phyloP scores from a whole-genome alignment of 176 grass and related monocot species.

The Raddia distichophylla region DNA sequence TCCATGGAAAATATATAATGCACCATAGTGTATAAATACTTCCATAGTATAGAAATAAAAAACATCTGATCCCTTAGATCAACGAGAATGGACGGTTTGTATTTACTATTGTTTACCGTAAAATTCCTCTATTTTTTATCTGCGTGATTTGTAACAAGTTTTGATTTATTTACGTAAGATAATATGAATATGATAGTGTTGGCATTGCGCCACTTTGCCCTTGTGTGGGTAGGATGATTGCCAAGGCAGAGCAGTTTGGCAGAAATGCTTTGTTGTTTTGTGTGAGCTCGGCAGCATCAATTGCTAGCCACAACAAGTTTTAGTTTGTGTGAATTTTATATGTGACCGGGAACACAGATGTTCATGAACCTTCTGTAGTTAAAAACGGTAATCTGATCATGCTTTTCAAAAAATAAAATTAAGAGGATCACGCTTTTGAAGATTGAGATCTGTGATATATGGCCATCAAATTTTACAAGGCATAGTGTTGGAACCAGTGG shows the following conservation, averaged over 20 bases:
- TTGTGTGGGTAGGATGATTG: slow-evolving; percentile 24
- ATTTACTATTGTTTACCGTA: too few relatives aligned
- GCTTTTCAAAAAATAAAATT: too few relatives aligned
- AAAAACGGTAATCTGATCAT: neutral
- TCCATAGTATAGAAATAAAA: too few relatives aligned
- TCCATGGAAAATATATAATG: too few relatives aligned
- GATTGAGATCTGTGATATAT: neutral
- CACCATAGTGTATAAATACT: too few relatives aligned
- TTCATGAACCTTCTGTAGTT: neutral
- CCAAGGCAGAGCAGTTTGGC: slow-evolving; percentile 30
- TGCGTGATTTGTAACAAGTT: neutral
- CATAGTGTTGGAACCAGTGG: too few relatives aligned
- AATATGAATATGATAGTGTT: neutral
- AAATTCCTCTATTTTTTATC: neutral
- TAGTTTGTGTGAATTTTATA: neutral
- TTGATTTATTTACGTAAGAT: neutral
- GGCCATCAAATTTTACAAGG: too few relatives aligned
- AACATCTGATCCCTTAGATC: too few relatives aligned
- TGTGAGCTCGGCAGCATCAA: neutral
- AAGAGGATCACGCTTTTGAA: neutral
- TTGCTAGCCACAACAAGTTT: neutral
- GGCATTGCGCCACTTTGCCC: neutral
- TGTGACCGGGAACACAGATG: neutral
- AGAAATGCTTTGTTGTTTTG: neutral
- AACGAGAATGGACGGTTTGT: too few relatives aligned